phyloP scores from a whole-genome alignment of 257 asterid species.

The Cruciata laevipes region DNA sequence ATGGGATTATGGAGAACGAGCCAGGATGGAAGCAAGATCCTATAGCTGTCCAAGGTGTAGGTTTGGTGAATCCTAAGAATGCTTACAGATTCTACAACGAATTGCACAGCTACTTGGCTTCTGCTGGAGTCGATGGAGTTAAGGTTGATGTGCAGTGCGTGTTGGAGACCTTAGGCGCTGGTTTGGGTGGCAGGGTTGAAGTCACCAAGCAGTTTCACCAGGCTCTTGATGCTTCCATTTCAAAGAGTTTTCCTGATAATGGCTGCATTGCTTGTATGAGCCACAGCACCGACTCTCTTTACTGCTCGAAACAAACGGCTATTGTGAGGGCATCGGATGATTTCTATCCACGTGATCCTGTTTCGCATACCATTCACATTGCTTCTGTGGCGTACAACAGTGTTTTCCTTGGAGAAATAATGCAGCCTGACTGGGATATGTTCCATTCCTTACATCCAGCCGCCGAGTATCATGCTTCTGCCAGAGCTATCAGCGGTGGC shows the following conservation, averaged over 20 bases:
- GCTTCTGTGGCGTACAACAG: slow-evolving; percentile 77
- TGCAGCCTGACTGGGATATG: slow-evolving; percentile 95
- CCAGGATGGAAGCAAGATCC: slow-evolving; percentile 71
- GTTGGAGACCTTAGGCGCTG: slow-evolving; percentile 80
- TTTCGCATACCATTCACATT: slow-evolving; percentile 77
- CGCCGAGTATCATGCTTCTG: slow-evolving; percentile 80
- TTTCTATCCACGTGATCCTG: slow-evolving; percentile 73
- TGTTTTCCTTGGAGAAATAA: slow-evolving; percentile 65
- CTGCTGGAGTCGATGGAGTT: slow-evolving; percentile 77
- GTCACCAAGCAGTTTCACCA: slow-evolving; percentile 74
- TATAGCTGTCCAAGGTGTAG: slow-evolving; percentile 62
- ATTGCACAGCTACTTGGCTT: slow-evolving; percentile 67
- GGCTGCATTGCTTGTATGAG: slow-evolving; percentile 97
- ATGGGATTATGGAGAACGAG: slow-evolving; percentile 72
- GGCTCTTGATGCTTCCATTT: slow-evolving; percentile 82
- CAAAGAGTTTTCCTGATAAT: slow-evolving; percentile 61
- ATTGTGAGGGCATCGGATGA: slow-evolving; percentile 85
- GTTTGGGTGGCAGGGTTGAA: slow-evolving; percentile 80
- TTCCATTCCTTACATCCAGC: slow-evolving; percentile 86
- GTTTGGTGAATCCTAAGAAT: slow-evolving; percentile 67
- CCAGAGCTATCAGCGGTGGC: slow-evolving; percentile 80
- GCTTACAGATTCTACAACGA: slow-evolving; percentile 71
- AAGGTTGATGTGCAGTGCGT: slow-evolving; percentile 83
- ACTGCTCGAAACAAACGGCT: slow-evolving; percentile 80
- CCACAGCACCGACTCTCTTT: slow-evolving; percentile 77